phyloP scores from a whole-genome alignment of 2,329 filamentous ascomycete species.

The Albophoma yamanashiensis region DNA sequence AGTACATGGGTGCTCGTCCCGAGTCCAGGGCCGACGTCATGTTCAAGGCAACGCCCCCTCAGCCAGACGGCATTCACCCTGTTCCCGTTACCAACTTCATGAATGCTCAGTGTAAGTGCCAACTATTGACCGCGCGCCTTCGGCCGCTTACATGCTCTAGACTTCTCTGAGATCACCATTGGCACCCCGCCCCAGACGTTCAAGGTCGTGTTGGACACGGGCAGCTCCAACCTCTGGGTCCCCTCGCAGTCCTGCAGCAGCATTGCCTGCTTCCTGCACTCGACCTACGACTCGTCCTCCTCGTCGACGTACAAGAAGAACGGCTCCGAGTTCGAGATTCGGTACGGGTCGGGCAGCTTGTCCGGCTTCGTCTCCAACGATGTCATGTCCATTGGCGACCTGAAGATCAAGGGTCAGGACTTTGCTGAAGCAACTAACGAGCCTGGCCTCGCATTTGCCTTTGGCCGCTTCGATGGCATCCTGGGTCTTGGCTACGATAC shows the following conservation, averaged over 20 bases:
- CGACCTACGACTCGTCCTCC: constrained; percentile 83
- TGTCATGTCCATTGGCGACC: constrained; percentile 73
- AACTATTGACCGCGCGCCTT: not conserved
- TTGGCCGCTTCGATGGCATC: constrained; percentile 95
- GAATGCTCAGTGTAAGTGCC: constrained; percentile 85
- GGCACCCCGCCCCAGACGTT: constrained; percentile 88
- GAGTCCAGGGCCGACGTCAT: constrained; percentile 61
- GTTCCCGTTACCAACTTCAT: constrained; percentile 95
- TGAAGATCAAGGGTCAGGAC: constrained; percentile 79
- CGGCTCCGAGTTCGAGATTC: constrained; percentile 83
- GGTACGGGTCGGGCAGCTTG: constrained; percentile 89
- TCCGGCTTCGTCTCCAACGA: constrained; percentile 92
- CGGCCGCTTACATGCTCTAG: constrained; percentile 29
- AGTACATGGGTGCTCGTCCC: constrained; percentile 79
- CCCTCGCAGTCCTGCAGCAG: constrained; percentile 82
- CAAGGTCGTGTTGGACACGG: constrained; percentile 98
- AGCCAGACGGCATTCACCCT: constrained; percentile 58
- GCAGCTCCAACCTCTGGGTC: constrained; percentile 98
- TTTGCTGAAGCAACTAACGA: constrained; percentile 95
- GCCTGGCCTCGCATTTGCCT: constrained; percentile 94
- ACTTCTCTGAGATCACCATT: constrained; percentile 94
- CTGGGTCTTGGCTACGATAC: constrained; percentile 88
- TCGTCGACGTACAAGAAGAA: constrained; percentile 94
- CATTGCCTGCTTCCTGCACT: constrained; percentile 96
- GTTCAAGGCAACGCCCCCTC: constrained; percentile 64